Evolutionary conservation across 2,329 filamentous ascomycete species (phyloP), one percentile per base, ranked within the genome.

Genomic region (Ramularia endophylla): DNA sequence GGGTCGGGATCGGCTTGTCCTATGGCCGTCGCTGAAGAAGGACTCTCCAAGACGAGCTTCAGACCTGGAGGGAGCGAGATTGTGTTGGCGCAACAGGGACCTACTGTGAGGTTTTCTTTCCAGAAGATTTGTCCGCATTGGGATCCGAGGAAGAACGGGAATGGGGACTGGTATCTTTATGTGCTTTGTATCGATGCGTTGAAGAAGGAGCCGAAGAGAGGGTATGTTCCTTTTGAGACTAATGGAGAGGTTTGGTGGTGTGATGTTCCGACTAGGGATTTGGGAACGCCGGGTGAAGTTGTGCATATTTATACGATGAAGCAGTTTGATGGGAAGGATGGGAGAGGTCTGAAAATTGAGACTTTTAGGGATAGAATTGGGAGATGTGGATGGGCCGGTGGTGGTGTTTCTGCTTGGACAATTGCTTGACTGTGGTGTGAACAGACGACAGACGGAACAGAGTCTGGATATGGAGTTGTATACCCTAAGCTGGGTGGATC

Each of bases 221-320:
- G 88, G 31, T 73, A 78, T 40, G 65, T 90, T 1, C 78, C 85
- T 0, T 77, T 95, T 40, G 76, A 85, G 60, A 55, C 66, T 8
- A 83, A 78, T n/a, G 84, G 90, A 45, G 85, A 84, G 11, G 83
- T 82, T 65, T 94, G 84, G 78, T 94, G 86, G 80, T 65, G 80
- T 2, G 90, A 95, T 63, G 75, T 95, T 3, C 56, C 61, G 3
- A 69, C 78, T 1, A 64, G 69, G 22, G 75, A 81, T 43, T 66
- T 94, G 15, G 87, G 87, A 1, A 70, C 70, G 0, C 76, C 80
- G 0, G 86, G 86, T 55, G 68, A 88, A 64, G 77, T 73, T 39
- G 67, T 90, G 5, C 74, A 73, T 50, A 64, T 92, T 20, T 76
- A 76, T 43, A 76, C 78, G 15, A 68, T 94, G 27, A 77, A 66